phyloP scores from a whole-genome alignment of 1,284 basidiomycete species.

The Ceratobasidium theobromae region DNA sequence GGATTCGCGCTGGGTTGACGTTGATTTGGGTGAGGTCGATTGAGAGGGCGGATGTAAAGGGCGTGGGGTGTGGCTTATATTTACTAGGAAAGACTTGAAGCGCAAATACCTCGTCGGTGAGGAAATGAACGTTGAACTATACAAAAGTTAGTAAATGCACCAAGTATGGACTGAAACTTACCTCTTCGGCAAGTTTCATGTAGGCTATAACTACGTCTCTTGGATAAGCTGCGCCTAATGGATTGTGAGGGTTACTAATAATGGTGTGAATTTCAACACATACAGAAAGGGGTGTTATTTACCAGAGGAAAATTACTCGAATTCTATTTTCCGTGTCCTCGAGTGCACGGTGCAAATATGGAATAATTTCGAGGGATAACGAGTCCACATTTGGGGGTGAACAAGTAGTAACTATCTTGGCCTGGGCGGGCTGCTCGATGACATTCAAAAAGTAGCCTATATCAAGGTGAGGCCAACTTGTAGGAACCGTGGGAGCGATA shows the following conservation, averaged over 20 bases:
- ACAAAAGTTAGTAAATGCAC: neutral
- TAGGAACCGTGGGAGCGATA: neutral
- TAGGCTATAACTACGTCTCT: constrained; percentile 13
- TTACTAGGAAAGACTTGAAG: constrained; percentile 26
- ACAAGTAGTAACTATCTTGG: constrained; percentile 3
- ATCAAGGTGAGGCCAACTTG: too few species aligned
- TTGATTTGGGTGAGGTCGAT: neutral
- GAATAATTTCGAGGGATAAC: neutral
- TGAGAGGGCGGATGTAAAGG: constrained; percentile 23
- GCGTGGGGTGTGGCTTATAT: constrained; percentile 27
- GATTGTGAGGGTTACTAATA: constrained; percentile 33
- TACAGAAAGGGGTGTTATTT: neutral
- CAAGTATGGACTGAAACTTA: neutral
- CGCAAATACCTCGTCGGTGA: constrained; percentile 30
- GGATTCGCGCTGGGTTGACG: constrained; percentile 21
- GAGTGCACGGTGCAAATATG: neutral
- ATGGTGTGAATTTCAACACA: neutral
- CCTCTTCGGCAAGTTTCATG: constrained; percentile 21
- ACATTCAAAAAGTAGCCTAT: neutral
- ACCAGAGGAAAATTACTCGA: constrained; percentile 18
- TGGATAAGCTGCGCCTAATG: constrained; percentile 22
- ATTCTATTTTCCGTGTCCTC: constrained; percentile 10
- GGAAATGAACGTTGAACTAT: constrained; percentile 29
- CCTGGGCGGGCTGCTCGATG: constrained; percentile 23
- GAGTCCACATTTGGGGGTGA: neutral